phyloP scores from a whole-genome alignment of 129 eudicot species.

The Oenanthe sinensis region DNA sequence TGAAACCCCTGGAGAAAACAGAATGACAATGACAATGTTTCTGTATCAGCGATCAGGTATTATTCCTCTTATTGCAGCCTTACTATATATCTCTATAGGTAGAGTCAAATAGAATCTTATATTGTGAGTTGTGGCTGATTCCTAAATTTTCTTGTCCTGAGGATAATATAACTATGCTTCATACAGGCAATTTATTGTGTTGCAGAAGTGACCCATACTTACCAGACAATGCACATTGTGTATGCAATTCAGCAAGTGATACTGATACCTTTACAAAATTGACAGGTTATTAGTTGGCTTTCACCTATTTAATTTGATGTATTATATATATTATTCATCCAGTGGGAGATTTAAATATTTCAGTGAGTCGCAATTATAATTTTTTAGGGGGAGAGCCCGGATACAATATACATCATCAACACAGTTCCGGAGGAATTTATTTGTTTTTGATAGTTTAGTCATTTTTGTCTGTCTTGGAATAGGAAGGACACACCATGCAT shows the following conservation, averaged over 20 bases:
- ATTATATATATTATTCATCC: constrained; percentile 13
- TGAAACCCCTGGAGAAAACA: constrained; percentile 19
- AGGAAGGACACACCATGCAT: background rate
- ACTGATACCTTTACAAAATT: constrained; percentile 53
- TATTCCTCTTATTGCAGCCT: constrained; percentile 43
- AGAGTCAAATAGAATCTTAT: constrained; percentile 91
- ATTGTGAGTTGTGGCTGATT: constrained; percentile 59
- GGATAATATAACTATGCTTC: background rate
- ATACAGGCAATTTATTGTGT: constrained; percentile 7
- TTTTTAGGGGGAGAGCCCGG: constrained; percentile 45
- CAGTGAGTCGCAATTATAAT: background rate
- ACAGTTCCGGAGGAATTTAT: constrained; percentile 11
- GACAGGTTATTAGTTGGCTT: constrained; percentile 35
- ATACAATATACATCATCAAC: constrained; percentile 38
- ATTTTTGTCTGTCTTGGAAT: background rate
- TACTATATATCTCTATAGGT: constrained; percentile 67
- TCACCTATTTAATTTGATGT: background rate
- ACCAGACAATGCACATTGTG: constrained; percentile 55
- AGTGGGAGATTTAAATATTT: constrained; percentile 57
- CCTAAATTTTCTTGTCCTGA: constrained; percentile 8
- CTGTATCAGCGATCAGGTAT: constrained; percentile 22
- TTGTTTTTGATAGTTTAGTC: background rate
- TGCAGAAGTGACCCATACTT: constrained; percentile 68
- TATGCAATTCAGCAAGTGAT: constrained; percentile 93
- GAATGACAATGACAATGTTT: no score